Percentiles rank a stretch among this genome's conserved stretches.
These are phyloP conservation scores for Fibroporia radiculosa DNA, from an alignment of 768 basidiomycete species.

Conservation along the genomic window DNA sequence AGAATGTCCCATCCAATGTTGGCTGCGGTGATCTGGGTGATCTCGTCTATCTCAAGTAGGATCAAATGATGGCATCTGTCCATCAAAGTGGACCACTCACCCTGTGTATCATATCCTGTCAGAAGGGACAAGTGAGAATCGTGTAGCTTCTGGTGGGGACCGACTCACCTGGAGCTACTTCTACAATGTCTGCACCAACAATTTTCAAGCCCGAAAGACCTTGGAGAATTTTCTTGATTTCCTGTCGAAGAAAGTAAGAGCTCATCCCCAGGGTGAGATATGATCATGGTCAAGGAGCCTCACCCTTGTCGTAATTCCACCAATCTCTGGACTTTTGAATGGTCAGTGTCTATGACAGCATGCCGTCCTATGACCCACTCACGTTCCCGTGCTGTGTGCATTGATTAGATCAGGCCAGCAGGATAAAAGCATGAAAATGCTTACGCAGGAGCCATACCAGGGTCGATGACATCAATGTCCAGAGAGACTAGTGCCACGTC, in stretches of 20 bases:
- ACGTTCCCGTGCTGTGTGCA: slow-evolving; percentile 20
- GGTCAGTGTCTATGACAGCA: neutral
- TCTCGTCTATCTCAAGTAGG: slow-evolving; percentile 18
- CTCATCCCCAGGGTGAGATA: neutral
- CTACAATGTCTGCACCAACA: slow-evolving; percentile 28
- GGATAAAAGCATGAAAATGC: neutral
- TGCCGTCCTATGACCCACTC: slow-evolving; percentile 4
- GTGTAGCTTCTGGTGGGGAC: neutral
- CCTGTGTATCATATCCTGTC: slow-evolving; percentile 20
- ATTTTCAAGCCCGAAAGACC: slow-evolving; percentile 28
- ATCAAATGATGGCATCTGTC: neutral
- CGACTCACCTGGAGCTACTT: slow-evolving; percentile 17
- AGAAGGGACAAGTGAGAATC: neutral
- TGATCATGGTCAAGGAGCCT: neutral
- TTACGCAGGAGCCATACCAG: slow-evolving; percentile 16
- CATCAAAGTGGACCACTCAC: slow-evolving; percentile 5
- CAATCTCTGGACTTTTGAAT: slow-evolving; percentile 23
- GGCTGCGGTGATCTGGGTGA: slow-evolving; percentile 26
- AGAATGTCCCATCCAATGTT: slow-evolving; percentile 26
- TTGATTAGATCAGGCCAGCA: neutral
- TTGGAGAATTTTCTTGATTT: slow-evolving; percentile 30
- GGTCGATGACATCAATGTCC: slow-evolving; percentile 17
- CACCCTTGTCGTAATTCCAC: slow-evolving; percentile 26
- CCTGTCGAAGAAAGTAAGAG: slow-evolving; percentile 12
- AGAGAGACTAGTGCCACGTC: slow-evolving; percentile 10